Evolutionary conservation across 441 rosid species (phyloP).

Genomic region (Gossypium armourianum): DNA sequence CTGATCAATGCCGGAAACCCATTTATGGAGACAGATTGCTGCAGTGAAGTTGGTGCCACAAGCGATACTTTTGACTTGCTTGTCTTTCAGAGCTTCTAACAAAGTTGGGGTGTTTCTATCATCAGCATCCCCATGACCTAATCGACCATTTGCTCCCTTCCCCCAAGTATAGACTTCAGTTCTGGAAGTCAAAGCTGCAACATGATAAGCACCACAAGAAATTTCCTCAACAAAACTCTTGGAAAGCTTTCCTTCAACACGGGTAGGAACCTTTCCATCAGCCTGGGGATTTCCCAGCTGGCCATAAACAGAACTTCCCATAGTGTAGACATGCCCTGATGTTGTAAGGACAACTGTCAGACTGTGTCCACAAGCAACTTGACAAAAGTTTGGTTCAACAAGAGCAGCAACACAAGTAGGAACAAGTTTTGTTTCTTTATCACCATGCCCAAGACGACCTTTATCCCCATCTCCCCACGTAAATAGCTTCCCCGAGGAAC

Average conservation of each 20-base stretch:
- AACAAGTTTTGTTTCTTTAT: conserved; percentile 77
- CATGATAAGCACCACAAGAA: conserved; percentile 91
- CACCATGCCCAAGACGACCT: conserved; percentile 85
- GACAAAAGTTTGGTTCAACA: conserved; percentile 85
- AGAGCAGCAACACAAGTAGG: conserved; percentile 96
- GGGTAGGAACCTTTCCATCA: conserved; percentile 68
- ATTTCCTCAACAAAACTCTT: conserved; percentile 82
- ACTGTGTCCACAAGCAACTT: conserved; percentile 85
- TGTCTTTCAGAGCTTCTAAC: conserved; percentile 82
- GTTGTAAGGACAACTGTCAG: conserved; percentile 80
- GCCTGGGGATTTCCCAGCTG: conserved; percentile 83
- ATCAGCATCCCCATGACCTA: conserved; percentile 84
- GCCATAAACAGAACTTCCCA: conserved; percentile 92
- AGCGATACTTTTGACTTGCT: conserved; percentile 80
- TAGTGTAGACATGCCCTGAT: conserved; percentile 70
- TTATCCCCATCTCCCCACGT: conserved; percentile 97
- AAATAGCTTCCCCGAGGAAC: conserved; percentile 84
- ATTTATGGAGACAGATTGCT: conserved; percentile 85
- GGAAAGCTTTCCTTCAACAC: conserved; percentile 75
- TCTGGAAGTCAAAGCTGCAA: conserved; percentile 75
- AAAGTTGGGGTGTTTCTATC: conserved; percentile 74
- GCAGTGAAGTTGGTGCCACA: conserved; percentile 83
- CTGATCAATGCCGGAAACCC: conserved; percentile 86
- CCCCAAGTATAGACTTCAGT: conserved; percentile 98
- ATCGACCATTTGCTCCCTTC: conserved; percentile 89